A percentile compares a stretch with the other conserved stretches of the same genome.
These are phyloP conservation scores for Vitis labrusca DNA, from an alignment of 164 flowering plant genomes.

Conservation along the genomic window DNA sequence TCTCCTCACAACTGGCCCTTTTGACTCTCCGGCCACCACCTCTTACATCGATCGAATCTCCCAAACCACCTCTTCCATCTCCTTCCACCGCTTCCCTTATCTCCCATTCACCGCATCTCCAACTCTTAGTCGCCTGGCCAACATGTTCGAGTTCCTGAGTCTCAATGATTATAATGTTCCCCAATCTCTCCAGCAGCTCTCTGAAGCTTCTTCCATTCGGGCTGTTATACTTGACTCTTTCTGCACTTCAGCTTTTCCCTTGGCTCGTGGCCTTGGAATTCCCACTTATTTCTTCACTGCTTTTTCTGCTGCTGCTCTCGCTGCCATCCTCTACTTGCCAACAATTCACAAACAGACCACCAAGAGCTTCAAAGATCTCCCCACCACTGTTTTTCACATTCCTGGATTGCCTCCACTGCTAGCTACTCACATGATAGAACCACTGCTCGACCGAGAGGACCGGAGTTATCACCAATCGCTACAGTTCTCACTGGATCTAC, in stretches of 20 bases:
- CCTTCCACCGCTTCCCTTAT: too few relatives aligned
- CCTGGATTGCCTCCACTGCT: constrained; percentile 26
- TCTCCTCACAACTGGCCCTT: too few relatives aligned
- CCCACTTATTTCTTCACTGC: constrained; percentile 27
- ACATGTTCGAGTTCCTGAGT: constrained; percentile 1
- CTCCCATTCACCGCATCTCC: too few relatives aligned
- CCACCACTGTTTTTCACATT: background rate
- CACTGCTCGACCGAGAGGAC: constrained; percentile 7
- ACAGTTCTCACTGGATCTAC: background rate
- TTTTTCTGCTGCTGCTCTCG: constrained; percentile 18
- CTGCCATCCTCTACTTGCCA: constrained; percentile 19
- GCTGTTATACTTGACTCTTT: constrained; percentile 17
- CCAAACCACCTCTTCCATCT: too few relatives aligned
- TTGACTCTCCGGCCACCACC: too few relatives aligned
- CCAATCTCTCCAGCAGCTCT: background rate
- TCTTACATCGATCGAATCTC: too few relatives aligned
- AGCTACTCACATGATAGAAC: constrained; percentile 10
- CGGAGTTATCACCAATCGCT: constrained; percentile 12
- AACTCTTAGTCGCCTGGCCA: background rate
- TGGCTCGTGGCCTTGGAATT: constrained; percentile 5
- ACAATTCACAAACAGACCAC: constrained; percentile 10
- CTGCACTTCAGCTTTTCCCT: constrained; percentile 15
- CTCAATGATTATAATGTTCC: background rate
- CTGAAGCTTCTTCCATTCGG: background rate
- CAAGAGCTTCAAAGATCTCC: constrained; percentile 9